These are phyloP conservation scores for Daedalea quercina DNA, from an alignment of 768 basidiomycete species.

Conservation along the genomic window DNA sequence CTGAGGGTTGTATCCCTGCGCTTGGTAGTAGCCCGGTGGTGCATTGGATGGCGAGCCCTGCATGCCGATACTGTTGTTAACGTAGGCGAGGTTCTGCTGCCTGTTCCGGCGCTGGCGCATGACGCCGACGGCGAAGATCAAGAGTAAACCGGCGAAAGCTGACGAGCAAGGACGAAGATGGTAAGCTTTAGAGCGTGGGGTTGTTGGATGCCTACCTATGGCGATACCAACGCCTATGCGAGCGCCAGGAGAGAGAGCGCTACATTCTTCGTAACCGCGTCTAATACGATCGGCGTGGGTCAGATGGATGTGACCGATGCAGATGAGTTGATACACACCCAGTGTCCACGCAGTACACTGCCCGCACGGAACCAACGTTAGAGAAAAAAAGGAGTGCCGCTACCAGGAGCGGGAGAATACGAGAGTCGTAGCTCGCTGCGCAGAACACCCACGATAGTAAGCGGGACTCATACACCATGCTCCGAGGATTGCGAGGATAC, in stretches of 20 bases:
- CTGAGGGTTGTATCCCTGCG: neutral
- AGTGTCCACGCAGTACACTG: neutral
- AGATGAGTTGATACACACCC: neutral
- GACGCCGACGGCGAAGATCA: neutral
- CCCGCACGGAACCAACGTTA: neutral
- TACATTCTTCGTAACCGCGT: neutral
- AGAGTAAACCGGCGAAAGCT: constrained; percentile 1
- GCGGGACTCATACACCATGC: no score
- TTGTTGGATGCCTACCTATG: neutral
- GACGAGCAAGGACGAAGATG: neutral
- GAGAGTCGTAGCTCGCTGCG: neutral
- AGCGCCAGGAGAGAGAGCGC: neutral
- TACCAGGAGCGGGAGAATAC: neutral
- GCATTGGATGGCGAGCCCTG: constrained; percentile 6
- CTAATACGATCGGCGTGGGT: neutral
- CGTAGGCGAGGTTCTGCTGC: constrained; percentile 9
- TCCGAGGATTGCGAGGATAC: no score
- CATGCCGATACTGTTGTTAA: neutral
- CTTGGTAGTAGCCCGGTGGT: neutral
- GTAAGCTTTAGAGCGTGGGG: neutral
- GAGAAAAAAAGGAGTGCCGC: neutral
- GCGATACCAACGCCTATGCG: constrained; percentile 1
- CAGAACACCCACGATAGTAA: no score
- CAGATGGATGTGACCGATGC: neutral
- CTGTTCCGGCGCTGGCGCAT: constrained; percentile 4